Base-by-base conservation (phyloP, 176 grass and related monocot species). In the Avena atlantica region DNA sequence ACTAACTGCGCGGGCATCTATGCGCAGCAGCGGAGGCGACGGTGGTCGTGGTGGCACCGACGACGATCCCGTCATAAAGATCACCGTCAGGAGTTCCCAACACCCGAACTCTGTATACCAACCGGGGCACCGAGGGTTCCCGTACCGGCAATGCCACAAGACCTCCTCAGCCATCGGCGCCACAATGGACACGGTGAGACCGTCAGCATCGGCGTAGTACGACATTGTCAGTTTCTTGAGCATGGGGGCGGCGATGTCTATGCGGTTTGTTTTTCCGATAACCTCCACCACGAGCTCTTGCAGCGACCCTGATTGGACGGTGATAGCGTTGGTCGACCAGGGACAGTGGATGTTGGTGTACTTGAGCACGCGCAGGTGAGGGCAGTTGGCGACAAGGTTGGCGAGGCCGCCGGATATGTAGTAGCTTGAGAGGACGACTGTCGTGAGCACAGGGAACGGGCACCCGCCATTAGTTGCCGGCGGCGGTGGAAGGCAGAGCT, bases 141-240 rank as follows among this genome's bases (percentile, higher is more conserved):
- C 53, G 53, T 56, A 56, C 16, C 15, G 15, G 23, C 61, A 64
- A 11, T 4, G 61, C 61, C 61, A 64, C 0, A 24, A 12, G 21
- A 64, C 61, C 3, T 64, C 12, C 0, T 27, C 61, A 10, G 23
- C 61, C 61, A 27, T 25, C 1, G 61, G 23, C 0, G 61, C 21
- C 23, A 64, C 4, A 3, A 64, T 10, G 11, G 61, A 64, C 10
- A 64, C 61, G 4, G 3, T 13, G 11, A 27, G 23, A 2, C 10
- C 7, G 2, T 12, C 8, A 12, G 1, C 2, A 4, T 1, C 3
- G 3, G 1, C 23, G 4, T 0, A 12, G 61, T 4, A 12, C 3
- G 61, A 25, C 61, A 64, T 12, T 9, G 21, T 27, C 3, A 64
- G 23, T 12, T 27, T 7, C 61, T 25, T 4, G 3, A 64, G 23